A percentile compares a stretch with the other conserved stretches of the same genome.
Conservation (phyloP, 2,329 filamentous ascomycete genomes). For the Calonectria pauciramosa region DNA sequence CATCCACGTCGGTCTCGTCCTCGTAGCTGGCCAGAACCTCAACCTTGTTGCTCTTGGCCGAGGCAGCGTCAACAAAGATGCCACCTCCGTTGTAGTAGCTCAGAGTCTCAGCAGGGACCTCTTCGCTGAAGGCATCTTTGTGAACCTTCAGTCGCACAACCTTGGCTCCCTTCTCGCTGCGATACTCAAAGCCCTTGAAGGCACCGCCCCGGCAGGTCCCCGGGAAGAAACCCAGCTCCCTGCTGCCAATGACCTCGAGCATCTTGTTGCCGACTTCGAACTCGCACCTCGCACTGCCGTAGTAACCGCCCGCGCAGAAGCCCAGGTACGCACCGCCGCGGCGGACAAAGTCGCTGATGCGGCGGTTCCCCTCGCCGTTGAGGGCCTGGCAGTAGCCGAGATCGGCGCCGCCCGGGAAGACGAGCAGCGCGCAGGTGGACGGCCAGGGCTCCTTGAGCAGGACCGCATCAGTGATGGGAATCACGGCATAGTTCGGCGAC, state of each 20-base stretch:
- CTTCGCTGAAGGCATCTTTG: constrained; percentile 68
- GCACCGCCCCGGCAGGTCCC: constrained; percentile 88
- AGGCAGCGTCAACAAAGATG: constrained; percentile 86
- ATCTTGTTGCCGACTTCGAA: constrained; percentile 86
- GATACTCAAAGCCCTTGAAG: constrained; percentile 91
- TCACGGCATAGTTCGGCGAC: constrained; percentile 92
- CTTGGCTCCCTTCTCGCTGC: constrained; percentile 86
- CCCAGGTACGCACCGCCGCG: constrained; percentile 89
- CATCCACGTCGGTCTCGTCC: constrained; percentile 81
- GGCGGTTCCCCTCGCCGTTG: constrained; percentile 88
- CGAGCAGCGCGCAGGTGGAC: constrained; percentile 86
- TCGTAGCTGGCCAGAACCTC: constrained; percentile 87
- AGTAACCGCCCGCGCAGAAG: constrained; percentile 96
- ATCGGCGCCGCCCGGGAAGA: constrained; percentile 95
- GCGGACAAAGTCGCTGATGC: constrained; percentile 88
- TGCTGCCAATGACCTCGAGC: constrained; percentile 86
- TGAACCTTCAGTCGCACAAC: constrained; percentile 77
- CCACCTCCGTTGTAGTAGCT: constrained; percentile 97
- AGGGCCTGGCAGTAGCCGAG: constrained; percentile 89
- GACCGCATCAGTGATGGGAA: constrained; percentile 82
- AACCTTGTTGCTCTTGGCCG: constrained; percentile 73
- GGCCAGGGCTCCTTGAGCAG: constrained; percentile 94
- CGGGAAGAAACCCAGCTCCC: constrained; percentile 91
- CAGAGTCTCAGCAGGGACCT: constrained; percentile 73
- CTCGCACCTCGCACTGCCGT: constrained; percentile 84